A percentile compares a stretch with the other conserved stretches of the same genome.
Evolutionary conservation across 1,139 yeast species (phyloP).

Genomic region (Scheffersomyces cryptocercus): DNA sequence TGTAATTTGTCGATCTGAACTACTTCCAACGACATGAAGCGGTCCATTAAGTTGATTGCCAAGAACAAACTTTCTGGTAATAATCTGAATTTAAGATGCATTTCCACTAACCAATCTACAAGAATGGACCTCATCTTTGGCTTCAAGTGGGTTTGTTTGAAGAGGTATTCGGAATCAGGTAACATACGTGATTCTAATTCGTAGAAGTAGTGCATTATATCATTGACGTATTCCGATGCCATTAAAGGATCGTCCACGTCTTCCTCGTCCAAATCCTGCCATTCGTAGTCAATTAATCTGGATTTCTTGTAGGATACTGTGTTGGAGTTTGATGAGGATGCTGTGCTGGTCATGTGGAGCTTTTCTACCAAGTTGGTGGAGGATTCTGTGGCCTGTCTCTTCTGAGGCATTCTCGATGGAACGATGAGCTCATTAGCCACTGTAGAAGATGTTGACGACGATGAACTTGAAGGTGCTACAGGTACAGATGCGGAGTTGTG

Average conservation of each 20-base stretch:
- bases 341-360: conserved; percentile 19
- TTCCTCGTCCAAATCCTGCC: conserved; percentile 93
- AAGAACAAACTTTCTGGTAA: conserved; percentile 89
- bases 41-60: conserved; percentile 87
- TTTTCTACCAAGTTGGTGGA: conserved; percentile 52
- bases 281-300: conserved; percentile 52
- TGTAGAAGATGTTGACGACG: conserved; percentile 6
- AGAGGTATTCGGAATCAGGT: conserved; percentile 76
- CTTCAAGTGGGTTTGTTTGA: conserved; percentile 72
- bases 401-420: conserved; percentile 52
- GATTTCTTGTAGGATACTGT: conserved; percentile 29
- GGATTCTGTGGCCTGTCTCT: conserved; percentile 58
- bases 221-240: conserved; percentile 92
- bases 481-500: neutral
- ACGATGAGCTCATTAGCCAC: conserved; percentile 14
- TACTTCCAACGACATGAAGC: conserved; percentile 78
- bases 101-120: conserved; percentile 94
- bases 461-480: conserved; percentile 7
- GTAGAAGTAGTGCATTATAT: conserved; percentile 79
- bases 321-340: conserved; percentile 15
- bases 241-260: conserved; percentile 90
- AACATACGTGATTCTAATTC: conserved; percentile 73
- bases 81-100: conserved; percentile 82
- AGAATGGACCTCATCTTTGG: conserved; percentile 87
- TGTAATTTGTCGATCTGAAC: conserved; percentile 86